Evolutionary conservation across 495 filamentous ascomycete genomes (phyloP), one percentile per base, ranked within the genome.

Genomic region (Penicillium canariense): DNA sequence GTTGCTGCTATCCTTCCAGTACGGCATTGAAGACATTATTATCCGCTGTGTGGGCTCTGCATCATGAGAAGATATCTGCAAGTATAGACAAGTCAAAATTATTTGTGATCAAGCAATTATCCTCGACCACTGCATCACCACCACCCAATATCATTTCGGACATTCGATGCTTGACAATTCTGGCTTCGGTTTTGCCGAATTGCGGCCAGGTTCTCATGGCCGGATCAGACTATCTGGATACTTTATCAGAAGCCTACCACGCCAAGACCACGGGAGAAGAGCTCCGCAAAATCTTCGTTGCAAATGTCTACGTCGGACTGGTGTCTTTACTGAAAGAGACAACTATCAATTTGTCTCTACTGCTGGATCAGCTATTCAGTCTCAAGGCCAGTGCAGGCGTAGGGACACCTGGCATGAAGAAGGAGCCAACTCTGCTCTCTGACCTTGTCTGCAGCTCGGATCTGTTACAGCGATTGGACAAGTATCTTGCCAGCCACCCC

Each of bases 171-270:
- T 50, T 78, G 52, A 78, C 73, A 5, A 65, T 78, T 38, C 55
- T 78, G 38, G 60, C 67, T 5, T 77, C 72, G 7, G 60, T 58
- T 7, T 56, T 74, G 25, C 68, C 67, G 26, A 58, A 56, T 30
- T 65, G 56, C 62, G 76, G 77, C 32, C 72, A 77, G 35, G 84
- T 86, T 60, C 84, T 96, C 43, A 78, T 95, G 66, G 84, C 85
- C 1, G 91, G 91, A 15, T 89, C 88, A 43, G 91, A 96, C 66
- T 91, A 91, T 60, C 63, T 96, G 11, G 91, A 96, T 62, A 84
- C 86, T 3, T 73, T 95, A 12, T 72, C 79, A 28, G 80, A 76
- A 55, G 81, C 81, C 46, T 95, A 88, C 68, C 81, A 76, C 38
- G 71, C 83, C 45, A 52, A 59, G 22, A 79, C 76, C 56, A 79